phyloP scores from a whole-genome alignment of 1,139 yeast species.

The Pneumocystis sp. region DNA sequence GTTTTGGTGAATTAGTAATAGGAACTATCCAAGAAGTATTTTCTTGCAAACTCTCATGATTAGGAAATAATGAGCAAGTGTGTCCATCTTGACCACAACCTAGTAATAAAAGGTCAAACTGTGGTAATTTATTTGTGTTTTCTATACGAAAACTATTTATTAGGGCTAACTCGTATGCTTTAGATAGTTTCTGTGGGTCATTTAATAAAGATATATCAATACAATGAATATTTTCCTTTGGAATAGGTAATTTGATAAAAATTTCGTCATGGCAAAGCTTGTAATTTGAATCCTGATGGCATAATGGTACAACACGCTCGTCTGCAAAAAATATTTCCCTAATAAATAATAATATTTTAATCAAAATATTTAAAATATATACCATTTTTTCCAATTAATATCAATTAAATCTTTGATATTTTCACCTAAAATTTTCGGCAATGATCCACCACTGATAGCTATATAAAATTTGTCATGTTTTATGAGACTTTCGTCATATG shows the following conservation, averaged over 20 bases:
- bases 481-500: conserved; percentile 53
- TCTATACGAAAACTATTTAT: conserved; percentile 89
- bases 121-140: conserved; percentile 69
- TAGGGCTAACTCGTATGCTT: conserved; percentile 69
- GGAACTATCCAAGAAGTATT: conserved; percentile 94
- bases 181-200: conserved; percentile 92
- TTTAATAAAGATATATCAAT: conserved; percentile 61
- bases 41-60: conserved; percentile 77
- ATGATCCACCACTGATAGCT: conserved; percentile 86
- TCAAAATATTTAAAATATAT: conserved; percentile 5
- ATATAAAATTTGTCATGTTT: conserved; percentile 54
- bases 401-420: conserved; percentile 55
- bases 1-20: conserved; percentile 80
- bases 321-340: conserved; percentile 85
- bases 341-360: neutral
- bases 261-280: conserved; percentile 76
- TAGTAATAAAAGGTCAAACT: conserved; percentile 74
- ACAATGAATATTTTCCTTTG: conserved; percentile 62
- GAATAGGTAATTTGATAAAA: conserved; percentile 45
- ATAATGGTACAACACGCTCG: conserved; percentile 85
- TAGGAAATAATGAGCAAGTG: conserved; percentile 88
- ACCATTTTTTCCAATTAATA: conserved; percentile 84
- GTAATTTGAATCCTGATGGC: conserved; percentile 68
- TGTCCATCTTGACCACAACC: conserved; percentile 99
- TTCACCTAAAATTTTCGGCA: conserved; percentile 69